These are phyloP conservation scores for Pyropia haitanensis DNA, from an alignment of 23 red algal species.

Conservation along the genomic window DNA sequence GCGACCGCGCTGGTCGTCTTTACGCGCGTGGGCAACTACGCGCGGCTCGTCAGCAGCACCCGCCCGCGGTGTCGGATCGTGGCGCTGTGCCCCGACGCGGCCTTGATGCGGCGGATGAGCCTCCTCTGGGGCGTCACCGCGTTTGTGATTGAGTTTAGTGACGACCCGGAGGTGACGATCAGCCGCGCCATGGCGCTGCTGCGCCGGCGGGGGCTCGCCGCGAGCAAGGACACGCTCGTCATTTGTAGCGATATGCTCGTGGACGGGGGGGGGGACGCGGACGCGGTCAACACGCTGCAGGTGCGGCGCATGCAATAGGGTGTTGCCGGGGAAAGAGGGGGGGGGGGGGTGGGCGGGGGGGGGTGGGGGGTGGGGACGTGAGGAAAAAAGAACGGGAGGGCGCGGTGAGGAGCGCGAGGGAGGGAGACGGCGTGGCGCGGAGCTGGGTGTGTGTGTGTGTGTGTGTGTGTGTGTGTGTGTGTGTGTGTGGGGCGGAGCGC, in stretches of 20 bases:
- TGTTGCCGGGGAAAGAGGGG: background rate
- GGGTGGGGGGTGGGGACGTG: too few species aligned
- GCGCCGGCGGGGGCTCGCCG: constrained; percentile 22
- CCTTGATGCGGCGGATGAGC: constrained; percentile 51
- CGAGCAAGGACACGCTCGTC: constrained; percentile 56
- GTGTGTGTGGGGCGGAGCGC: too few species aligned
- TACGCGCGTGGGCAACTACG: constrained; percentile 73
- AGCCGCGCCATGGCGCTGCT: constrained; percentile 46
- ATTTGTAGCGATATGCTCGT: constrained; percentile 91
- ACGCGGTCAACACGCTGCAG: constrained; percentile 78
- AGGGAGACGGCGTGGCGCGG: too few species aligned
- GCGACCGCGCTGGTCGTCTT: constrained; percentile 85
- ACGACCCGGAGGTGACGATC: constrained; percentile 91
- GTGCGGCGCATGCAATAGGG: constrained; percentile 50
- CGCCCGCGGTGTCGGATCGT: constrained; percentile 73
- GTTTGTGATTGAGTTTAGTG: constrained; percentile 57
- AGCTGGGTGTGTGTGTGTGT: too few species aligned
- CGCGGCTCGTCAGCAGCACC: constrained; percentile 53
- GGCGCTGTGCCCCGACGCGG: constrained; percentile 74
- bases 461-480: too few species aligned
- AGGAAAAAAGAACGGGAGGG: too few species aligned
- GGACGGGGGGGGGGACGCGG: constrained; percentile 16
- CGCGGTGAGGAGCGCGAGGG: too few species aligned
- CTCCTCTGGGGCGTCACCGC: constrained; percentile 90
- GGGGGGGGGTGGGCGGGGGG: too few species aligned